Conservation (phyloP, 495 filamentous ascomycete species). For the Aspergillus baeticus region DNA sequence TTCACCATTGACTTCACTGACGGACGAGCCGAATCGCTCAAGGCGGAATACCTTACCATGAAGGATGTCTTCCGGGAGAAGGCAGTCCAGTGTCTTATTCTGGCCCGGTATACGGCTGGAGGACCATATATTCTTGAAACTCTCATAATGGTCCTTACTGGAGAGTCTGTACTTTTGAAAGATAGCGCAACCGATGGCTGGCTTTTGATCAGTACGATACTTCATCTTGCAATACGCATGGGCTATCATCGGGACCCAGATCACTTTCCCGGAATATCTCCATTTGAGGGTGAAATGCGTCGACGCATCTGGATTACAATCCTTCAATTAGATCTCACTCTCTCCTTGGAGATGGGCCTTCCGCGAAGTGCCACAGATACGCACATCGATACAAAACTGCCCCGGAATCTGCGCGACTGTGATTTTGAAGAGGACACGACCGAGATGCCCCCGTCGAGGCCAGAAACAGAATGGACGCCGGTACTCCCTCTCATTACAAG, state of each 20-base stretch:
- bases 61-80: not conserved
- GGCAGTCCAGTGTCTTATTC: not conserved
- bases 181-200: not conserved
- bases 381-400: not conserved
- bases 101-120: not conserved
- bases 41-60: not conserved
- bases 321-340: constrained; percentile 24
- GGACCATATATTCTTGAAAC: not conserved
- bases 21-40: not conserved
- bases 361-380: not conserved
- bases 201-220: not conserved
- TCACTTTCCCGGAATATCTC: constrained; percentile 23
- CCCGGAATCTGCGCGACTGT: not conserved
- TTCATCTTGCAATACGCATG: constrained; percentile 12
- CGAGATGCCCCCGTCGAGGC: not conserved
- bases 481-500: not conserved
- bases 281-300: constrained; percentile 32
- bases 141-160: not conserved
- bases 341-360: constrained; percentile 30
- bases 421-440: not conserved
- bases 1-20: not conserved
- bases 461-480: not conserved
- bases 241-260: constrained; percentile 33
- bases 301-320: constrained; percentile 27
- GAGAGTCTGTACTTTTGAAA: not conserved